Percentiles rank a stretch among this genome's conserved stretches.
phyloP scores from a whole-genome alignment of 2,329 filamentous ascomycete species.

The Verticillium nubilum region DNA sequence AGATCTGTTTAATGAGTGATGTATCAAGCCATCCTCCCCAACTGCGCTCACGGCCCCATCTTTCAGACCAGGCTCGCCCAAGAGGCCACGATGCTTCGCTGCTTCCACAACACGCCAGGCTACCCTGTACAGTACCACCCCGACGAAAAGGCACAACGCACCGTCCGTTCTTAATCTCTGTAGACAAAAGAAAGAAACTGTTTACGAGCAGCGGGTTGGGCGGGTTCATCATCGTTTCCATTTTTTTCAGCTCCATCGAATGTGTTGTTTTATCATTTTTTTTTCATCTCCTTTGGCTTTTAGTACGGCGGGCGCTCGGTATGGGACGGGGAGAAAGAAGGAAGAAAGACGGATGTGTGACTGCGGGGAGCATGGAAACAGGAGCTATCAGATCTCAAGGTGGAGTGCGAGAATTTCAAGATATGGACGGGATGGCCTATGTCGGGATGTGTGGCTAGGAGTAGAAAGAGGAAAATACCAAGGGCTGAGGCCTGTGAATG shows the following conservation, averaged over 20 bases:
- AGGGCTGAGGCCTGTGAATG: background rate
- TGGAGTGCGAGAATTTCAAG: background rate
- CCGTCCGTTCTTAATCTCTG: background rate
- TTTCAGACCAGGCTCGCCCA: background rate
- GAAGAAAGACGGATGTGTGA: background rate
- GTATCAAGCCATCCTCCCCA: too few species aligned
- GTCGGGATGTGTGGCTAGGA: too few species aligned
- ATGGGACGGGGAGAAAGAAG: background rate
- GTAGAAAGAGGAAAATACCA: background rate
- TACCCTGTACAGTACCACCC: background rate
- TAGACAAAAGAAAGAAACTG: background rate
- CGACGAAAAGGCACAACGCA: background rate
- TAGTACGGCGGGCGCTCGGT: background rate
- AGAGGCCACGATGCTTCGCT: background rate
- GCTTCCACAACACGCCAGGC: background rate
- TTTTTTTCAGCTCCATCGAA: too few species aligned
- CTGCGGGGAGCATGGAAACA: background rate
- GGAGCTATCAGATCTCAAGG: too few species aligned
- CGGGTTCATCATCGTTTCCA: background rate
- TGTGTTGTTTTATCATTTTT: background rate
- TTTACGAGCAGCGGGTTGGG: background rate
- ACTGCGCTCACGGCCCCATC: background rate
- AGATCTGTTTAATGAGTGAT: too few species aligned
- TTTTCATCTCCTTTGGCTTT: background rate
- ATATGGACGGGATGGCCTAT: too few species aligned